Evolutionary conservation across 306 rosid genomes (phyloP), one percentile per base, ranked within the genome.

Genomic region (Rosa rugosa): DNA sequence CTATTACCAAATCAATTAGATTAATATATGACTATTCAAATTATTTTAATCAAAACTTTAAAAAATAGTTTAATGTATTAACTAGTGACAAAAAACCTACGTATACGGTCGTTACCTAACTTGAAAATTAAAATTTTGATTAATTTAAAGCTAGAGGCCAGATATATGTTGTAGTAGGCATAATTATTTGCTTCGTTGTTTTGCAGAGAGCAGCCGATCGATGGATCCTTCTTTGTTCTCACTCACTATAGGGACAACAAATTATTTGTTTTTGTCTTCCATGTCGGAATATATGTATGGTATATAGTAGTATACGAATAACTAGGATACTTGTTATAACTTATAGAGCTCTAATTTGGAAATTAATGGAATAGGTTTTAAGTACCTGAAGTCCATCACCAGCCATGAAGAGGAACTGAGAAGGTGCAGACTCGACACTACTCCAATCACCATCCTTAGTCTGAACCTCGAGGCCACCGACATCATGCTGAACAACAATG

Each of bases 311-410:
- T 44, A 44, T 44, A 44, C 46, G 11, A 44, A 8, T 44, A 44
- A 8, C 11, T 44, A 8, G 45, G 8, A 8, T 40, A 4, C 8
- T 4, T 40, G 3, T 40, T 40, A 40, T 5, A 1, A 44, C 10
- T 44, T 8, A 44, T 44, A 44, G 46, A 1, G 45, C 45, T 42
- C 8, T 42, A 44, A 11, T 44, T 44, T 44, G 11, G 11, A 44
- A 44, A 44, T 8, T 11, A 44, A 44, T 44, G 46, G 46, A 44
- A 44, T 44, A 8, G 46, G 46, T 8, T 44, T 44, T 8, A 14
- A 51, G 40, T 31, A 67, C 72, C 72, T 69, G 72, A 22, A 69
- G 46, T 69, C 72, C 72, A 42, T 69, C 72, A 34, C 50, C 47
- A 11, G 51, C 34, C 64, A 57, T 57, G 34, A 57, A 57, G 5